These are phyloP conservation scores for Globisporangium canariense DNA, from an alignment of 352 stramenopile genomes.

Conservation along the genomic window DNA sequence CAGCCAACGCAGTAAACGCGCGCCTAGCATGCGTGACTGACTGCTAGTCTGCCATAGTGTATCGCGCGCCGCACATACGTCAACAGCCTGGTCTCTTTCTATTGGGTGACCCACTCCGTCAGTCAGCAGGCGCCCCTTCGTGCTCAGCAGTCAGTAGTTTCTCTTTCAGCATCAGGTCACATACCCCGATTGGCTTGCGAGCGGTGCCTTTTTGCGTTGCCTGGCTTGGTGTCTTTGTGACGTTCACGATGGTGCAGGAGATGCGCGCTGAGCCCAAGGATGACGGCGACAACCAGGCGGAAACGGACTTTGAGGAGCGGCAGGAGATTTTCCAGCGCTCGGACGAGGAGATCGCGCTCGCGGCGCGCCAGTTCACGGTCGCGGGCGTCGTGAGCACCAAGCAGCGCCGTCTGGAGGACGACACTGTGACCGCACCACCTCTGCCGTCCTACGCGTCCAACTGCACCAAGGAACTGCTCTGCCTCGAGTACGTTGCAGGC, in stretches of 20 bases:
- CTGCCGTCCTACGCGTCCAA: constrained; percentile 54
- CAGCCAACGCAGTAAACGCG: too few species aligned
- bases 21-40: too few species aligned
- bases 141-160: neutral
- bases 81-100: too few species aligned
- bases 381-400: constrained; percentile 78
- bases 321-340: constrained; percentile 52
- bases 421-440: constrained; percentile 27
- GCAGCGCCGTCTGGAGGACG: constrained; percentile 67
- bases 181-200: too few species aligned
- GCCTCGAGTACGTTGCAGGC: constrained; percentile 91
- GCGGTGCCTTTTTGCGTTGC: too few species aligned
- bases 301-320: constrained; percentile 37
- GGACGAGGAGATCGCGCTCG: constrained; percentile 55
- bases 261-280: constrained; percentile 57
- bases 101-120: too few species aligned
- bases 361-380: constrained; percentile 68
- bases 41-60: too few species aligned
- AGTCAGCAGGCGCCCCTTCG: neutral
- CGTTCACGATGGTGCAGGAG: constrained; percentile 27
- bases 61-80: too few species aligned
- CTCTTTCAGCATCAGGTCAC: neutral
- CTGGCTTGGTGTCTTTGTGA: neutral
- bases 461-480: constrained; percentile 89
- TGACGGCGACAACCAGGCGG: constrained; percentile 17